Percentiles rank a stretch among this genome's conserved stretches.
Evolutionary conservation across 176 grass and related monocot genomes (phyloP).

Genomic region (Tuctoria greenei): DNA sequence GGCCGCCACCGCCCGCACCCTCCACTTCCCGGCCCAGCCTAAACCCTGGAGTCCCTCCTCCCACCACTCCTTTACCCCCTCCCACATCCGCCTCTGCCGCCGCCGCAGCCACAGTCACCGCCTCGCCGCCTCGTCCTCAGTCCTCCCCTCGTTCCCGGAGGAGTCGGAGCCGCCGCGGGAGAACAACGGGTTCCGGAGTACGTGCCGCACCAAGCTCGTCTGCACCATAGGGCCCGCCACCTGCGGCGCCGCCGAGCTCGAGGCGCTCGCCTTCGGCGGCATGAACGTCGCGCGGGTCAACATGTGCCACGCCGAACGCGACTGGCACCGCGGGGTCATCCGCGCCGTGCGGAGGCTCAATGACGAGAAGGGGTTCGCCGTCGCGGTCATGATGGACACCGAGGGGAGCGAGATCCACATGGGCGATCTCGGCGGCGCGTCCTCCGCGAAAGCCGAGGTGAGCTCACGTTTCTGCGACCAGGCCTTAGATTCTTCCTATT

Average conservation of each 20-base stretch:
- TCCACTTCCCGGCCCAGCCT: constrained; percentile 5
- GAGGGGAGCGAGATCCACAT: constrained; percentile 98
- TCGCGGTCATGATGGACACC: constrained; percentile 98
- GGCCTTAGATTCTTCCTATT: background rate
- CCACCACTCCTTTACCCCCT: background rate
- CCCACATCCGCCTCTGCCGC: constrained; percentile 11
- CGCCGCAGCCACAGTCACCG: background rate
- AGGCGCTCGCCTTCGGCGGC: constrained; percentile 86
- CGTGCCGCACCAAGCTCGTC: constrained; percentile 92
- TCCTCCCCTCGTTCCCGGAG: constrained; percentile 47
- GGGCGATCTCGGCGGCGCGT: constrained; percentile 84
- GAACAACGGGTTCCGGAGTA: constrained; percentile 94
- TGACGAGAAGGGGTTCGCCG: constrained; percentile 89
- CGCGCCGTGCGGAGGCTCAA: constrained; percentile 75
- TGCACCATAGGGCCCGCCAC: constrained; percentile 90
- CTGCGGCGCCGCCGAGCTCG: constrained; percentile 60
- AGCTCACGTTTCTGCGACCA: background rate
- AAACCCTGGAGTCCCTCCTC: background rate
- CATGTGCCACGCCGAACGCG: constrained; percentile 91
- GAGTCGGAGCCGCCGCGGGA: constrained; percentile 87
- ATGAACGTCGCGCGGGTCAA: constrained; percentile 93
- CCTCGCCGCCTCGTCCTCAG: constrained; percentile 26
- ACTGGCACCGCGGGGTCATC: constrained; percentile 85
- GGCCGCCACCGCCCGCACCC: constrained; percentile 36
- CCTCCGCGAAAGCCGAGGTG: constrained; percentile 85